Percentiles rank a stretch among this genome's conserved stretches.
Conservation (phyloP, 331 rosid genomes). For the Saraca asoca region DNA sequence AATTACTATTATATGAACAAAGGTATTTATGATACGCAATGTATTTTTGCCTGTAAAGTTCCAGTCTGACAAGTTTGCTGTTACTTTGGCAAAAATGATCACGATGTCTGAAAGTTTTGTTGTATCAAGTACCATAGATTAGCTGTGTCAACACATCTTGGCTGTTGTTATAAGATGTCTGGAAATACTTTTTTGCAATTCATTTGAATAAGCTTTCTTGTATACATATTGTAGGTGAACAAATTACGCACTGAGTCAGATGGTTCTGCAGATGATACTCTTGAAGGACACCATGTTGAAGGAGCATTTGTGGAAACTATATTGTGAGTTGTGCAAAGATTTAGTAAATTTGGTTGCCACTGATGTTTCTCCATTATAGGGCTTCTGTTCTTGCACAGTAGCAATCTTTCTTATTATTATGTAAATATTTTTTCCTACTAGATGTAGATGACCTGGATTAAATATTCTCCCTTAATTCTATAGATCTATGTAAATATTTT, state of each 20-base stretch:
- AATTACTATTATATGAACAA: neutral
- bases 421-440: slow-evolving; percentile 16
- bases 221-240: slow-evolving; percentile 62
- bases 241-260: slow-evolving; percentile 71
- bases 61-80: neutral
- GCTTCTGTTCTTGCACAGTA: slow-evolving; percentile 22
- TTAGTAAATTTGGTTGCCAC: slow-evolving; percentile 8
- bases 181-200: slow-evolving; percentile 19
- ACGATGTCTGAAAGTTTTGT: neutral
- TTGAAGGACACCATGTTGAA: slow-evolving; percentile 80
- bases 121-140: slow-evolving; percentile 3
- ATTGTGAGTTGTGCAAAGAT: slow-evolving; percentile 60
- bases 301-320: slow-evolving; percentile 92
- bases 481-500: too few relatives aligned
- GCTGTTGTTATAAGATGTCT: slow-evolving; percentile 26
- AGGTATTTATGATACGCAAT: neutral
- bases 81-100: slow-evolving; percentile 19
- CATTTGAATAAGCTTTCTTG: slow-evolving; percentile 27
- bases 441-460: slow-evolving; percentile 19
- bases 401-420: neutral
- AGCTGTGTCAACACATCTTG: slow-evolving; percentile 21
- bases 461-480: slow-evolving; percentile 39
- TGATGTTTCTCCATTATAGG: slow-evolving; percentile 25
- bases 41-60: slow-evolving; percentile 4
- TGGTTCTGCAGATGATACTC: slow-evolving; percentile 57